These are phyloP conservation scores for Candida dubliniensis DNA, from an alignment of 1,139 yeast species.

Conservation along the genomic window DNA sequence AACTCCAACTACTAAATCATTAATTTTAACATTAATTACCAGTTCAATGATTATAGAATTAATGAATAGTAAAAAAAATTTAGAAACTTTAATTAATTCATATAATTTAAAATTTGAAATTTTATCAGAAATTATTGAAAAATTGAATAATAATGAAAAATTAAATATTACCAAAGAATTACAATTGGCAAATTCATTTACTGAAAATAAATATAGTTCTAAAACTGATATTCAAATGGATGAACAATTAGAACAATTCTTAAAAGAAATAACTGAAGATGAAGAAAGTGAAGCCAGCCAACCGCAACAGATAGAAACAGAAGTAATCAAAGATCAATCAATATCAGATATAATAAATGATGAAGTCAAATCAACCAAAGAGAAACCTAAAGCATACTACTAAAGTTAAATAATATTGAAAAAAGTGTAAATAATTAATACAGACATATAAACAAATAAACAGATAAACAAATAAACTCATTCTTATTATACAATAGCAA, in stretches of 20 bases:
- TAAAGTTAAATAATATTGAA: background rate
- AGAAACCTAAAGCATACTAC: constrained; percentile 1
- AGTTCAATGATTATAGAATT: constrained; percentile 43
- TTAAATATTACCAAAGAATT: constrained; percentile 42
- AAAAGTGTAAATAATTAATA: background rate
- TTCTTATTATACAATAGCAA: constrained; percentile 23
- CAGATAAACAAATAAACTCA: background rate
- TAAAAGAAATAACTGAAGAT: constrained; percentile 31
- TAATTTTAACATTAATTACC: constrained; percentile 38
- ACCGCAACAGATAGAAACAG: background rate
- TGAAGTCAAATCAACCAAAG: background rate
- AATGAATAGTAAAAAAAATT: constrained; percentile 34
- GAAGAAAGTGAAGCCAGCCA: constrained; percentile 4
- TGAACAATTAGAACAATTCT: constrained; percentile 37
- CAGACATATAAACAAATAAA: background rate
- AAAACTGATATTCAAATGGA: constrained; percentile 42
- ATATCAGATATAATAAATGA: background rate
- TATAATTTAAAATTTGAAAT: constrained; percentile 34
- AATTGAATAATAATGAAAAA: constrained; percentile 30
- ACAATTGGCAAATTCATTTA: constrained; percentile 36
- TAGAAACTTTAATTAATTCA: constrained; percentile 30
- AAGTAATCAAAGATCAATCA: background rate
- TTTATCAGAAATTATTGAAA: constrained; percentile 30
- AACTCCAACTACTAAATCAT: constrained; percentile 41
- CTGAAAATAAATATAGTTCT: constrained; percentile 31